Conservation (phyloP, 345 rosid genomes). For the Anastatica hierochuntica region DNA sequence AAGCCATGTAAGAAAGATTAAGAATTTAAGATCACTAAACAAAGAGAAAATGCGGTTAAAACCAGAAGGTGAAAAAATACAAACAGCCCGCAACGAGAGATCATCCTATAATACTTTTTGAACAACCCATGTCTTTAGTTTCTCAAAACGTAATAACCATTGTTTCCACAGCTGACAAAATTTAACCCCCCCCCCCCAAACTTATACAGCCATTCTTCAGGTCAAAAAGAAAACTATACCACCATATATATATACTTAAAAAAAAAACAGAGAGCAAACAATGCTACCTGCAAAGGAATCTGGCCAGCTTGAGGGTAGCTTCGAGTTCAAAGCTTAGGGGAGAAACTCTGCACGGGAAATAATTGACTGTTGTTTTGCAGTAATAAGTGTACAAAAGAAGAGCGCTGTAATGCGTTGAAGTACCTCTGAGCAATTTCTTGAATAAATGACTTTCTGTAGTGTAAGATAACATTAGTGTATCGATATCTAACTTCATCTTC, state of each 20-base stretch:
- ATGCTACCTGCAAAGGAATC: conserved; percentile 87
- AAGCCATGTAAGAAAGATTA: conserved; percentile 10
- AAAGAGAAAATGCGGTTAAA: background rate
- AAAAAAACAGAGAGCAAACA: conserved; percentile 11
- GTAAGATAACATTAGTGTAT: conserved; percentile 63
- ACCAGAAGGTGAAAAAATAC: background rate
- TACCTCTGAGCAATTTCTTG: conserved; percentile 94
- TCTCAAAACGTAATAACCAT: background rate
- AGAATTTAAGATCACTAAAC: background rate
- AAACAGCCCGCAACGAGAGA: conserved; percentile 5
- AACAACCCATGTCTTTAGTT: background rate
- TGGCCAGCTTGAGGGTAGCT: conserved; percentile 85
- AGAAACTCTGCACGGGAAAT: conserved; percentile 61
- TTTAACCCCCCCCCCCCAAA: too few species aligned
- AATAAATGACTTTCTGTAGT: conserved; percentile 88
- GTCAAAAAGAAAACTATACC: background rate
- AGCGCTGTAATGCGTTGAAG: background rate
- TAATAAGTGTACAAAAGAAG: conserved; percentile 8
- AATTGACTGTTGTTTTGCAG: conserved; percentile 11
- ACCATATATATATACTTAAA: background rate
- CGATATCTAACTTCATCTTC: conserved; percentile 82
- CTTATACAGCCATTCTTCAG: background rate
- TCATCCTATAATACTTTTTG: background rate
- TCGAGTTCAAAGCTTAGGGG: conserved; percentile 98
- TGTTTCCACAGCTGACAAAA: conserved; percentile 5